These are phyloP conservation scores for Cladosporium phlei DNA, from an alignment of 2,329 filamentous ascomycete genomes.

Conservation along the genomic window DNA sequence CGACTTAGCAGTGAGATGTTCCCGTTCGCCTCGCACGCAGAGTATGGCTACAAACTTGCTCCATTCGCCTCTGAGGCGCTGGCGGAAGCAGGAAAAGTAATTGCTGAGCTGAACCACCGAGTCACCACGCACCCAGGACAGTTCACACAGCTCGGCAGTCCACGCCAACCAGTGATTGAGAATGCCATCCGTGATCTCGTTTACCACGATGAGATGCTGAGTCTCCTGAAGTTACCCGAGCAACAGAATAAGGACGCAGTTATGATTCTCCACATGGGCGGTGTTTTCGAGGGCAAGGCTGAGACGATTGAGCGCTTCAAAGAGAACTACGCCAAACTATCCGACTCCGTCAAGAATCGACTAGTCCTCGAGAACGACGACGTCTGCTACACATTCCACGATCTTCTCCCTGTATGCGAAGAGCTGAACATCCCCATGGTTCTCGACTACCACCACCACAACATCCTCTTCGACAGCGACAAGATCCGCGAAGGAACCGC, in stretches of 20 bases:
- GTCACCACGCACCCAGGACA: slow-evolving; percentile 88
- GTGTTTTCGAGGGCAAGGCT: slow-evolving; percentile 79
- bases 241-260: slow-evolving; percentile 81
- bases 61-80: slow-evolving; percentile 77
- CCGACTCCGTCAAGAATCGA: slow-evolving; percentile 68
- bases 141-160: slow-evolving; percentile 88
- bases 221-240: slow-evolving; percentile 67
- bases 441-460: slow-evolving; percentile 92
- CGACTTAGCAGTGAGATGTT: slow-evolving; percentile 95
- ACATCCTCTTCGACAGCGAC: slow-evolving; percentile 75
- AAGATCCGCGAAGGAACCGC: slow-evolving; percentile 76
- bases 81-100: slow-evolving; percentile 69
- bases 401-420: slow-evolving; percentile 82
- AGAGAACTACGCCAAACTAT: slow-evolving; percentile 63
- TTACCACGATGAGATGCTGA: slow-evolving; percentile 83
- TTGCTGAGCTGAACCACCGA: slow-evolving; percentile 73
- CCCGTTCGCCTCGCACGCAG: slow-evolving; percentile 83
- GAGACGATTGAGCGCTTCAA: slow-evolving; percentile 75
- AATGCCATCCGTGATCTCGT: slow-evolving; percentile 76
- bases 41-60: slow-evolving; percentile 78
- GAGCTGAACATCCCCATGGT: slow-evolving; percentile 91
- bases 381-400: slow-evolving; percentile 86
- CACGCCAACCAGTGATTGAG: slow-evolving; percentile 68
- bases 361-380: slow-evolving; percentile 94
- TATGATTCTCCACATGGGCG: slow-evolving; percentile 93